Percentiles rank a stretch among this genome's conserved stretches.
These are phyloP conservation scores for Sporisorium scitamineum DNA, from an alignment of 1,284 basidiomycete genomes.

Conservation along the genomic window DNA sequence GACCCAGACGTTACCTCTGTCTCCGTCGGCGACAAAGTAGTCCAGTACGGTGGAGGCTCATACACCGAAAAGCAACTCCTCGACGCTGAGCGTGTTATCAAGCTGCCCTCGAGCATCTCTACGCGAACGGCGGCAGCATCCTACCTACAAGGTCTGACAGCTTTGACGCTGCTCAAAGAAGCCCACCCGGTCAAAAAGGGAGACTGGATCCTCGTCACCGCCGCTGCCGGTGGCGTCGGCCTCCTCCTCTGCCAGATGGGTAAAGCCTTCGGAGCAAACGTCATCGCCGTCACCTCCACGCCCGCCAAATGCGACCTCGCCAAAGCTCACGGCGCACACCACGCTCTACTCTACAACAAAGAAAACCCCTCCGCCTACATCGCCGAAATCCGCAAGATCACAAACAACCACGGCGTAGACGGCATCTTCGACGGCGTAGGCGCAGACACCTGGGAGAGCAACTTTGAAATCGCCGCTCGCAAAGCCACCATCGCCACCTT, in stretches of 20 bases:
- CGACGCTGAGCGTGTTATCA: slow-evolving; percentile 76
- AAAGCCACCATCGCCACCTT: slow-evolving; percentile 78
- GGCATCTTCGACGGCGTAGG: slow-evolving; percentile 94
- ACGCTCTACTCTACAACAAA: slow-evolving; percentile 83
- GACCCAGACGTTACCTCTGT: slow-evolving; percentile 68
- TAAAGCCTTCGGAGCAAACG: slow-evolving; percentile 78
- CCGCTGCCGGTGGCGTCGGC: slow-evolving; percentile 83
- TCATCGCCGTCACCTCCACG: slow-evolving; percentile 94
- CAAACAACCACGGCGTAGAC: slow-evolving; percentile 81
- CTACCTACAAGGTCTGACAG: slow-evolving; percentile 83
- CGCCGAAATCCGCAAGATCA: slow-evolving; percentile 74
- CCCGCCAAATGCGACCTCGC: slow-evolving; percentile 86
- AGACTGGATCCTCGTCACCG: slow-evolving; percentile 80
- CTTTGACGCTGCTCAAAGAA: slow-evolving; percentile 82
- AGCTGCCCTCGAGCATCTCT: slow-evolving; percentile 73
- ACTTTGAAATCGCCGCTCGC: slow-evolving; percentile 79
- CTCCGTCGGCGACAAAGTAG: slow-evolving; percentile 76
- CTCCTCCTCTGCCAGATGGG: slow-evolving; percentile 73
- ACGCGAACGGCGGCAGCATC: slow-evolving; percentile 78
- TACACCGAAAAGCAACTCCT: slow-evolving; percentile 83
- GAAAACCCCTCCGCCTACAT: slow-evolving; percentile 37
- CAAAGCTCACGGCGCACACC: slow-evolving; percentile 82
- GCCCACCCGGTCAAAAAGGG: slow-evolving; percentile 81
- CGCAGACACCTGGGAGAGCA: slow-evolving; percentile 72
- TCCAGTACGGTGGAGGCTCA: slow-evolving; percentile 73